Conservation (phyloP, 2,329 filamentous ascomycete genomes). For the Cordyceps farinosa region DNA sequence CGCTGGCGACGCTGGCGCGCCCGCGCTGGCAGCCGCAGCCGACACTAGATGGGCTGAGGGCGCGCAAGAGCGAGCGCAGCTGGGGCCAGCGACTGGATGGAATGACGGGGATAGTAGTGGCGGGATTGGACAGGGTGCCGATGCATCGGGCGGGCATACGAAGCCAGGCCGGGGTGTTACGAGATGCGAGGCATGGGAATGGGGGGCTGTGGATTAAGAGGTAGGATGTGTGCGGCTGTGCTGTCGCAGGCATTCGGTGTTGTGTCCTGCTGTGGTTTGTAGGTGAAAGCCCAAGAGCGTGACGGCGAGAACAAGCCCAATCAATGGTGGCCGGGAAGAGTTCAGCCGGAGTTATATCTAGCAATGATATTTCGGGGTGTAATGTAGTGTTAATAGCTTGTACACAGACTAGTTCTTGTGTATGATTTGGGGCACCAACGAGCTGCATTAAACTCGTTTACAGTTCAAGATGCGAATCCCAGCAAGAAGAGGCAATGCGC, state of each 20-base stretch:
- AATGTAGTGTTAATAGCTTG: too few relatives aligned
- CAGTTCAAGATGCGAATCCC: too few relatives aligned
- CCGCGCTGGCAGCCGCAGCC: conserved; percentile 42
- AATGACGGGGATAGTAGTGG: conserved; percentile 48
- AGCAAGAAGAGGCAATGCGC: too few relatives aligned
- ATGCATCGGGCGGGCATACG: conserved; percentile 58
- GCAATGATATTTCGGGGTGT: too few relatives aligned
- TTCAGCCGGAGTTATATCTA: too few relatives aligned
- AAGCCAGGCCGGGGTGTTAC: conserved; percentile 42
- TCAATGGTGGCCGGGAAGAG: too few relatives aligned
- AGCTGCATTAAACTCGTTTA: too few relatives aligned
- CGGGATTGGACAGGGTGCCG: conserved; percentile 54
- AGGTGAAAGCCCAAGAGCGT: too few relatives aligned
- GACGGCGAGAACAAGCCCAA: too few relatives aligned
- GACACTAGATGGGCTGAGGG: conserved; percentile 37
- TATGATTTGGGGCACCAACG: too few relatives aligned
- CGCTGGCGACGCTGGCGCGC: conserved; percentile 45
- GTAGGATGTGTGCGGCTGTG: not conserved
- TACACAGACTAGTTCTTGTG: too few relatives aligned
- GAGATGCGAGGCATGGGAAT: conserved; percentile 47
- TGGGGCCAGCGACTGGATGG: conserved; percentile 45
- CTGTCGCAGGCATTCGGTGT: not conserved
- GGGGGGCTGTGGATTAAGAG: conserved; percentile 46
- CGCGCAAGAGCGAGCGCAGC: conserved; percentile 39
- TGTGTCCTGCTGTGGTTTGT: too few relatives aligned